phyloP scores from a whole-genome alignment of 345 rosid genomes.

The Clarkia xantiana region DNA sequence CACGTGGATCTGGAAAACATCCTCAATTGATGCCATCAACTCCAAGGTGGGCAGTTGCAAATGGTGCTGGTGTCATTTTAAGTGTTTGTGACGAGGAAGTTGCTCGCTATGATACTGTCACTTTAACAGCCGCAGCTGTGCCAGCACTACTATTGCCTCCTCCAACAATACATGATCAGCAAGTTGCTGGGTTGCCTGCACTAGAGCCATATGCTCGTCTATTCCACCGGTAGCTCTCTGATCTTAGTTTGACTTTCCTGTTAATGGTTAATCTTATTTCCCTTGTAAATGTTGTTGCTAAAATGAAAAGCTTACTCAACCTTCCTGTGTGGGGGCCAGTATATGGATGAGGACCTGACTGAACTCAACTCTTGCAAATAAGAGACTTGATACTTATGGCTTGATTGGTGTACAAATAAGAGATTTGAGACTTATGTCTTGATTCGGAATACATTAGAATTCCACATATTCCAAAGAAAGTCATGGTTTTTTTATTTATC shows the following conservation, averaged over 20 bases:
- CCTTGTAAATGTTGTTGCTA: constrained; percentile 1
- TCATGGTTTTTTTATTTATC: too few relatives aligned
- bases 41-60: constrained; percentile 98
- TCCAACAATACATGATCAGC: constrained; percentile 93
- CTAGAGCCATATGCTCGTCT: constrained; percentile 93
- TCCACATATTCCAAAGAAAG: too few relatives aligned
- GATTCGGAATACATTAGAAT: too few relatives aligned
- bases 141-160: constrained; percentile 98
- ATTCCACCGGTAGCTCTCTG: constrained; percentile 60
- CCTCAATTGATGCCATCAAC: constrained; percentile 90
- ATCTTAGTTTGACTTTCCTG: constrained; percentile 3
- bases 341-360: too few relatives aligned
- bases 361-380: too few relatives aligned
- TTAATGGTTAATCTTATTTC: background rate
- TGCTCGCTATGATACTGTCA: constrained; percentile 86
- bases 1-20: constrained; percentile 95
- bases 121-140: constrained; percentile 88
- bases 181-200: constrained; percentile 96
- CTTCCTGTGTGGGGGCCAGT: too few relatives aligned
- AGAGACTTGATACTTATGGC: too few relatives aligned
- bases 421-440: too few relatives aligned
- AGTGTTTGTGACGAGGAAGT: constrained; percentile 98
- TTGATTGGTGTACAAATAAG: too few relatives aligned
- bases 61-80: constrained; percentile 94
- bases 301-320: background rate